A percentile compares a stretch with the other conserved stretches of the same genome.
Evolutionary conservation across 2,329 filamentous ascomycete genomes (phyloP).

Genomic region (Aaosphaeria arxii): DNA sequence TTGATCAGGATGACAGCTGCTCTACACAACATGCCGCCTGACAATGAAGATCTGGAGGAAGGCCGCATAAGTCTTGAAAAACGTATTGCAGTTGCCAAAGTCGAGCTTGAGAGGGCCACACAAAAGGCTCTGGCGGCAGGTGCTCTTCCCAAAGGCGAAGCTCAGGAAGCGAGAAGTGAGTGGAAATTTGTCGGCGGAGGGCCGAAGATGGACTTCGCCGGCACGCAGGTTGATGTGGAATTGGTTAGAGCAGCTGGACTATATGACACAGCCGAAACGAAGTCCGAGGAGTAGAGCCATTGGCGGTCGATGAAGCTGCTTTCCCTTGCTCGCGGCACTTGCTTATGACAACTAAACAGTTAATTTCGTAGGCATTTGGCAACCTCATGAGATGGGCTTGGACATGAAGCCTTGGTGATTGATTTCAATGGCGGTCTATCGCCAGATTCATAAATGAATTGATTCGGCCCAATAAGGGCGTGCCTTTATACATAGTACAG

Average conservation of each 20-base stretch:
- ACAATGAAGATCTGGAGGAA: constrained; percentile 8
- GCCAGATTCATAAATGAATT: no score
- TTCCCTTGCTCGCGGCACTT: no score
- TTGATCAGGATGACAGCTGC: constrained; percentile 18
- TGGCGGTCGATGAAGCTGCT: no score
- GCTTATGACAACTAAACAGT: no score
- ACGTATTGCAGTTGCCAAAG: constrained; percentile 15
- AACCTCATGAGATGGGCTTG: no score
- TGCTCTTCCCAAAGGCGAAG: constrained; percentile 12
- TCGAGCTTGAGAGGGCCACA: constrained; percentile 12
- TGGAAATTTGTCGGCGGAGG: constrained; percentile 17
- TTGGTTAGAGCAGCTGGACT: constrained; percentile 27
- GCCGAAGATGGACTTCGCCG: constrained; percentile 24
- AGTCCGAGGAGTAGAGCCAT: constrained; percentile 3
- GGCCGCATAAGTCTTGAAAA: constrained; percentile 17
- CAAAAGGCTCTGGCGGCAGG: constrained; percentile 13
- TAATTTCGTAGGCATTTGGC: no score
- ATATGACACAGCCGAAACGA: constrained; percentile 14
- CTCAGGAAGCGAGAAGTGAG: constrained; percentile 10
- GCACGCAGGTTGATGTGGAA: constrained; percentile 27
- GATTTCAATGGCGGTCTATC: no score
- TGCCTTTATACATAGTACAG: no score
- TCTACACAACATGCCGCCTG: constrained; percentile 14
- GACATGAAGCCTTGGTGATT: no score
- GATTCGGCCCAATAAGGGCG: no score